phyloP scores from a whole-genome alignment of 148 eudicot species.

The Rhododendron simsii region DNA sequence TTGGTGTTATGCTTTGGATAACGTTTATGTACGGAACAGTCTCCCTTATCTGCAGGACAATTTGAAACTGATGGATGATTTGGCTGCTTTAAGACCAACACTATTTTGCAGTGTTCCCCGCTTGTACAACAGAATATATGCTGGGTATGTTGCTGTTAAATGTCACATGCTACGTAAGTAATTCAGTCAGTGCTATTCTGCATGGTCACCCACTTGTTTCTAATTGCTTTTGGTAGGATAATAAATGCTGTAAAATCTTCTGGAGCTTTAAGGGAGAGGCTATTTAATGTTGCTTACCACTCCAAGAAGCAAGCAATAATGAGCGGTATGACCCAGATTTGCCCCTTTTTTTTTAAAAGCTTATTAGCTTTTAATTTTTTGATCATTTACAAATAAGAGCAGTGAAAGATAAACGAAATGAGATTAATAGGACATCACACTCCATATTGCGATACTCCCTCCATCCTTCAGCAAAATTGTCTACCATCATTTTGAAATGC shows the following conservation, averaged over 20 bases:
- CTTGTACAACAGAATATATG: constrained; percentile 90
- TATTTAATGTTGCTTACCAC: constrained; percentile 85
- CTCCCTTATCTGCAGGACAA: constrained; percentile 61
- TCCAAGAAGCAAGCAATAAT: constrained; percentile 91
- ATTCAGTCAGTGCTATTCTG: neutral
- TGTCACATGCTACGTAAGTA: neutral
- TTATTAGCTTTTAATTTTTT: neutral
- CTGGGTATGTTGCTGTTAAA: constrained; percentile 51
- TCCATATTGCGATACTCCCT: neutral
- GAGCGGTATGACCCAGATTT: constrained; percentile 48
- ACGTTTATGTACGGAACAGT: neutral
- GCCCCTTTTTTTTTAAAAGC: too few species aligned
- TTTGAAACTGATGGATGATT: constrained; percentile 91
- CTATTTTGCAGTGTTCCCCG: constrained; percentile 96
- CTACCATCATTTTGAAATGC: neutral
- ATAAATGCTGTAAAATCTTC: constrained; percentile 85
- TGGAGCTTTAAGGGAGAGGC: constrained; percentile 65
- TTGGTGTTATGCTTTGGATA: neutral
- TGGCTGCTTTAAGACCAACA: constrained; percentile 78
- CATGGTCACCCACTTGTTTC: neutral
- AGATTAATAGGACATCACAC: neutral
- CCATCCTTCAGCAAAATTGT: neutral
- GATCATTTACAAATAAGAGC: neutral
- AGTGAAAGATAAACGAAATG: neutral
- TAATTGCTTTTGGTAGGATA: constrained; percentile 47